Evolutionary conservation across 495 filamentous ascomycete species (phyloP), one percentile per base, ranked within the genome.

Genomic region (Cudoniella acicularis): DNA sequence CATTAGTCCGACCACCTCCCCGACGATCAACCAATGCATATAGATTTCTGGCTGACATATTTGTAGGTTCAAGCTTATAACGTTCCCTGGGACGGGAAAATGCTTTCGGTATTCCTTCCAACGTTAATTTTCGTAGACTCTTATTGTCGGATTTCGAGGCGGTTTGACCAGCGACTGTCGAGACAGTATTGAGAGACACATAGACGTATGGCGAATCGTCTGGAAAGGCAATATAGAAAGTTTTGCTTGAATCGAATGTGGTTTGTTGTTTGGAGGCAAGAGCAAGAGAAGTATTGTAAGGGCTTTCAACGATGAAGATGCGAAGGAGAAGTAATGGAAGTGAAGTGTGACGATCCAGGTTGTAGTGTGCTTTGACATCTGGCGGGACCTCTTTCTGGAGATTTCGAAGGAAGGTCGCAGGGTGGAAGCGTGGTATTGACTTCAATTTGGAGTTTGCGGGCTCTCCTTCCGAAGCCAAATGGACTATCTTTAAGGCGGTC

Each of bases 281-380:
- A n/a, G 73, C 71, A 0, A 80, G 69, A 36, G 66, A 64, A 17
- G 81, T 80, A 65, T 79, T 79, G 67, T 92, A 92, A 0, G 88
- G 87, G 0, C 85, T 86, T 63, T 91, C 87, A 16, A 82, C 73
- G 43, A 94, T 78, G 61, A 87, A 88, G 26, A 95, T 83, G 25
- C 91, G 84, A 10, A 96, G 73, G 18, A 95, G 74, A 1, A 87
- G 81, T 0, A 95, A 70, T 0, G 87, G 84, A 1, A 89, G 74
- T 0, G 74, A 70, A 21, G 79, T 75, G 23, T 87, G 83, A 11
- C 84, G 81, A 52, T 86, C 79, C 30, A 92, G 77, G 62, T 87
- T 85, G 70, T 88, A 92, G 70, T 94, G 90, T 10, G 88, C 87
- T 65, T 91, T 92, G 24, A 91, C 79, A 47, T 93, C 75, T 2